Base-by-base conservation (phyloP, 2,329 filamentous ascomycete species). In the Penicillium sp. region DNA sequence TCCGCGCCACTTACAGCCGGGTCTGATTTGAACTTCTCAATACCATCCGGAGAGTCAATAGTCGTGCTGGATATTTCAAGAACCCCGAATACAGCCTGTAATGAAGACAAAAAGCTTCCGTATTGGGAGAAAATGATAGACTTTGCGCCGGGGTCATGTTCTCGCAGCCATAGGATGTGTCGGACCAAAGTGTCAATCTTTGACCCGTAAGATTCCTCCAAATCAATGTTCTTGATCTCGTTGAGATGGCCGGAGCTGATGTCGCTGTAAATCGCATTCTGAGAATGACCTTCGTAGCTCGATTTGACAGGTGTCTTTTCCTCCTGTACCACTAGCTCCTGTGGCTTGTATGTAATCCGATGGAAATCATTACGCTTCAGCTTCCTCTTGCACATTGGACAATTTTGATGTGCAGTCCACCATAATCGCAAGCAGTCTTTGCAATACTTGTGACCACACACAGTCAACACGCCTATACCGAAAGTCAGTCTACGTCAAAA, bases 111-210 rank as follows among this genome's bases (percentile, higher is more conserved):
- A 59, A 96, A 97, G 47, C 87, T 84, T 48, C 80, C 80, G 67
- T 88, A 93, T 69, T 97, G 91, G 1, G 88, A 94, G 67, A 95
- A 98, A n/a, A 97, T 78, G 64, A 98, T 86, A 0, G 87, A 87
- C 65, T 97, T 97, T 9, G 88, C 82, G 0, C 88, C 88, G 0
- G 88, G 87, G 58, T 96, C 89, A 42, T 87, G 81, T 57, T 85
- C 76, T 2, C 91, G 82, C 19, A 97, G 76, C 87, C 88, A 96
- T 15, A 95, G 69, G 2, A 97, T 70, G 65, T 97, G 93, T 2
- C 88, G 80, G 26, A 84, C 77, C 3, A 91, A 71, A 0, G 82
- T 94, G 65, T 96, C 89, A 17, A 97, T 84, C 68, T 97, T 98
- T 0, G 87, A 94, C 2, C 88, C 89, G 61, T 87, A 96, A 0